phyloP scores from a whole-genome alignment of 2,329 filamentous ascomycete genomes.

The Aspergillus floridensis region DNA sequence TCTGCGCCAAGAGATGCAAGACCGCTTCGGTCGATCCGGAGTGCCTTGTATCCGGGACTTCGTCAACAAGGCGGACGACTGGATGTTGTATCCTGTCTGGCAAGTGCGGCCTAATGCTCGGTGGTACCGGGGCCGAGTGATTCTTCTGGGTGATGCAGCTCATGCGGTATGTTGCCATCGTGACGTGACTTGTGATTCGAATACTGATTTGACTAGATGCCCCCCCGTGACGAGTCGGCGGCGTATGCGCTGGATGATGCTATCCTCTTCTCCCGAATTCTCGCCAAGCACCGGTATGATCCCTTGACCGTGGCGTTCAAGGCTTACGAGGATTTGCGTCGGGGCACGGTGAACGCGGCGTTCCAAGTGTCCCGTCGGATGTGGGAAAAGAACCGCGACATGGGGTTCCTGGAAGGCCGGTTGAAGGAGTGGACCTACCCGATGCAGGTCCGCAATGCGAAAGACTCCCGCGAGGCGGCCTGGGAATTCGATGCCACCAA shows the following conservation, averaged over 20 bases:
- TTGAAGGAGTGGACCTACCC: conserved; percentile 42
- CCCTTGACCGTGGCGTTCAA: conserved; percentile 34
- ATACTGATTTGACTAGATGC: conserved; percentile 39
- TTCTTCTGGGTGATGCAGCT: conserved; percentile 48
- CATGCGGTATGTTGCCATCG: conserved; percentile 40
- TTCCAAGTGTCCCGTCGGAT: conserved; percentile 40
- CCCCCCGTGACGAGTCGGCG: conserved; percentile 47
- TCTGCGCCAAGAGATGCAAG: conserved; percentile 35
- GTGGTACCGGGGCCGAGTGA: conserved; percentile 41
- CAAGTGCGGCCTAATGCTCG: conserved; percentile 37
- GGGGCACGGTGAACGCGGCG: conserved; percentile 38
- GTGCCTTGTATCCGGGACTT: conserved; percentile 41
- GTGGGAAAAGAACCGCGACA: conserved; percentile 42
- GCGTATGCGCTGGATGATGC: conserved; percentile 47
- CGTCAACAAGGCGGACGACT: conserved; percentile 34
- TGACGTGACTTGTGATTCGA: neutral
- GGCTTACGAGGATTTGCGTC: conserved; percentile 39
- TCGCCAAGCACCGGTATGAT: conserved; percentile 34
- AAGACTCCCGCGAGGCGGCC: conserved; percentile 28
- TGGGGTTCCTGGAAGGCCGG: conserved; percentile 34
- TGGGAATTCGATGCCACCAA: conserved; percentile 40
- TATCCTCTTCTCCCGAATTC: conserved; percentile 42
- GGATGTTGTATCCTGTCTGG: conserved; percentile 48
- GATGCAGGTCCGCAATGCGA: conserved; percentile 25
- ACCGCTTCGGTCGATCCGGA: conserved; percentile 35